Base-by-base conservation (phyloP, 2,329 filamentous ascomycete species). In the Xylariaceae sp. region DNA sequence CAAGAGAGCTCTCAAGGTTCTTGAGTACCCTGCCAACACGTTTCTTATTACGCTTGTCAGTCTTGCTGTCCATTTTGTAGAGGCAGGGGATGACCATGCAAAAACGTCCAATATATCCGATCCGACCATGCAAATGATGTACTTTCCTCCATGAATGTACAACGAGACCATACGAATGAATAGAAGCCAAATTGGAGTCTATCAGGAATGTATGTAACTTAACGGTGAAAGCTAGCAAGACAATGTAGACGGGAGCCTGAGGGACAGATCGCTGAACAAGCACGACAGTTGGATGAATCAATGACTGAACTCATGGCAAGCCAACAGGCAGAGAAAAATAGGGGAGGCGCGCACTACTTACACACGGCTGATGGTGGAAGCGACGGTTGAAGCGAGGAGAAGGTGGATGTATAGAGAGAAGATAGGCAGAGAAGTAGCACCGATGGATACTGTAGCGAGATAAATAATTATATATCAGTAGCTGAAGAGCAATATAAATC, bases 1-100 rank as follows among this genome's bases (percentile, higher is more conserved):
- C 60, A 42, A 65, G 56, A 7, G 51, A 46, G 53, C 47, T 51
- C 18, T 54, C 45, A 36, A 65, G 51, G 19, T 55, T 36, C 41
- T 55, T 60, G 44, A 60, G 4, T 28, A 5, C 22, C 7, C 22
- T 28, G 22, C 4, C 22, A 28, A 5, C 40, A 16, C 51, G 51
- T 34, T 48, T 54, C 49, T 51, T 56, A 40, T 47, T 53, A 38
- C 41, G 46, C 45, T 54, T 56, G n/a, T 42, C 42, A 64, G 58
- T 40, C 17, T 59, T 10, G 34, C 33, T 39, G 45, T 34, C 46
- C 56, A 59, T 60, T 22, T 36, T 51, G 22, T 43, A 36, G 39
- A 43, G 34, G 44, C 42, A 33, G 19, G 17, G 36, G 18, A 42
- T 10, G 7, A 18, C 38, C 19, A 40, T 19, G 38, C 41, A 34